A percentile compares a stretch with the other conserved stretches of the same genome.
These are phyloP conservation scores for Aspergillus jensenii DNA, from an alignment of 2,329 filamentous ascomycete genomes.

Conservation along the genomic window DNA sequence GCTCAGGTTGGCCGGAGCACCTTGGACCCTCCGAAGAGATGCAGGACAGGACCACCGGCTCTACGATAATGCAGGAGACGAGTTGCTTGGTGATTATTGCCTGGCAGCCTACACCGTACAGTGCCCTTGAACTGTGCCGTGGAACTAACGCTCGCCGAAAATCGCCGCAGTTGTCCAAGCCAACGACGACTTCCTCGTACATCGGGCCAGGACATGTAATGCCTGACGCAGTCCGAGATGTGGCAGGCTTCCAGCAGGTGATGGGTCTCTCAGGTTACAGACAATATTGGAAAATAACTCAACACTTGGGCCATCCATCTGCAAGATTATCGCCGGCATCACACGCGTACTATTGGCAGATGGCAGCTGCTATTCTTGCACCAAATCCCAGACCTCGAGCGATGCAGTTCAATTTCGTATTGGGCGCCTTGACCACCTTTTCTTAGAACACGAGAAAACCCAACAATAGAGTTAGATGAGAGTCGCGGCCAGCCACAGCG, in stretches of 20 bases:
- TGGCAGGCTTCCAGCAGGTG: neutral
- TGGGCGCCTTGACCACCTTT: neutral
- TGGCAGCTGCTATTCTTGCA: neutral
- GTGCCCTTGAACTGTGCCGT: neutral
- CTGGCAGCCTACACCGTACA: neutral
- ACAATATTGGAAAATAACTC: neutral
- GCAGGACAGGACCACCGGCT: slow-evolving; percentile 13
- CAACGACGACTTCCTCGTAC: too few relatives aligned
- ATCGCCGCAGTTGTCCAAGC: neutral
- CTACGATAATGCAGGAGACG: slow-evolving; percentile 13
- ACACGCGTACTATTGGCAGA: neutral
- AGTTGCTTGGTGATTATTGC: neutral
- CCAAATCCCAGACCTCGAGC: neutral
- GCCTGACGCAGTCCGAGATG: neutral
- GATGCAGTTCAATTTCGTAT: neutral
- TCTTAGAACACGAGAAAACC: neutral
- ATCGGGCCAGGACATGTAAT: neutral
- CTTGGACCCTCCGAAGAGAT: neutral
- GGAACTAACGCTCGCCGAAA: neutral
- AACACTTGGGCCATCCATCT: neutral
- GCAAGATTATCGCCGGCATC: neutral
- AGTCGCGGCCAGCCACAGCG: neutral
- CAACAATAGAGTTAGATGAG: neutral
- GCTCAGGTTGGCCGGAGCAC: neutral
- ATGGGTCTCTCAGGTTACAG: neutral